phyloP scores from a whole-genome alignment of 2,329 filamentous ascomycete species.

The Fusarium verticillioides region DNA sequence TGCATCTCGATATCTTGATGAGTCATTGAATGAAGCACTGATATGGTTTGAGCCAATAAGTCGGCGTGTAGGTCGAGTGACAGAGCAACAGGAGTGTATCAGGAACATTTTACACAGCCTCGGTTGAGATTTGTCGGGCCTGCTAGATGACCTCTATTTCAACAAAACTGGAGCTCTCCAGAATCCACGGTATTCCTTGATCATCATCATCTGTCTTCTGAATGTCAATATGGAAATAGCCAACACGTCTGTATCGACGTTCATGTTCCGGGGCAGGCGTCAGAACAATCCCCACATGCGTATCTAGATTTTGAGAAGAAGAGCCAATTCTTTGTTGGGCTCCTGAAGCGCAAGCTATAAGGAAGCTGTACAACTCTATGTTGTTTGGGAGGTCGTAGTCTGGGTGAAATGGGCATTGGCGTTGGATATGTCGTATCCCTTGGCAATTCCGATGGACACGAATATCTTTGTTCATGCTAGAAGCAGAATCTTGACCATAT shows the following conservation, averaged over 20 bases:
- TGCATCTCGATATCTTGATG: not conserved
- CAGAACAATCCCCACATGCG: not conserved
- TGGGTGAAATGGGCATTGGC: not conserved
- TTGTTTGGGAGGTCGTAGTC: not conserved
- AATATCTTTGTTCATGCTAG: not conserved
- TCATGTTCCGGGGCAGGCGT: not conserved
- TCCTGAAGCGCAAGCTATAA: not conserved
- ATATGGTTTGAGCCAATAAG: conserved; percentile 1
- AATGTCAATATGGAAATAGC: not conserved
- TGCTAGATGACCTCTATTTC: not conserved
- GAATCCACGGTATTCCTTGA: not conserved
- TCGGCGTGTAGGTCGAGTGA: not conserved
- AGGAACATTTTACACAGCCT: not conserved
- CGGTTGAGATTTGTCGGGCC: not conserved
- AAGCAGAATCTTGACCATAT: not conserved
- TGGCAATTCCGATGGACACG: not conserved
- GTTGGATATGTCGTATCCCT: not conserved
- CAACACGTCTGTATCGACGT: not conserved
- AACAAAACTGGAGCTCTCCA: not conserved
- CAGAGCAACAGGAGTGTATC: not conserved
- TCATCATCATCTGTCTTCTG: not conserved
- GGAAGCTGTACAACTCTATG: not conserved
- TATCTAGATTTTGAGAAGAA: not conserved
- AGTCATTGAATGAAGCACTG: not conserved
- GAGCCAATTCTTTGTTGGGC: not conserved